Conservation (phyloP, 1,284 basidiomycete genomes). For the Moesziomyces globuligerus region DNA sequence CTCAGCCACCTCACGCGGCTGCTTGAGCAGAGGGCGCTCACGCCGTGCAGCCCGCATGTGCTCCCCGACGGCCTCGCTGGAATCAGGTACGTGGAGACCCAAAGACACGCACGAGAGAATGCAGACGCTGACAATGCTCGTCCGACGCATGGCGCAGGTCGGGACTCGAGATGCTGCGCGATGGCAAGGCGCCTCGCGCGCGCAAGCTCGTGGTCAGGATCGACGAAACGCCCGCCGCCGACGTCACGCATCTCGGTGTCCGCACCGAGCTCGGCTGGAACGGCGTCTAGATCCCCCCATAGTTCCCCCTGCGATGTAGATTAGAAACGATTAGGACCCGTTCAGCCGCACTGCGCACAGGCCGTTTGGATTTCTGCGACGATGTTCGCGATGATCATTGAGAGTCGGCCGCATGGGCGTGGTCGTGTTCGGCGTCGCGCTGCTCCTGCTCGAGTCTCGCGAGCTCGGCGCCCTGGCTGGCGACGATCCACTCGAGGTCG, state of each 20-base stretch:
- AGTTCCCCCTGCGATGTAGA: no score
- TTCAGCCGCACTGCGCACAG: no score
- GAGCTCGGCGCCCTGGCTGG: conserved; percentile 48
- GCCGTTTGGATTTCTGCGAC: no score
- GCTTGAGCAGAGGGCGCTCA: conserved; percentile 16
- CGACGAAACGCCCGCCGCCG: conserved; percentile 51
- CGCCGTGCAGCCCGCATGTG: conserved; percentile 39
- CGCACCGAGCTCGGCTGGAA: conserved; percentile 56
- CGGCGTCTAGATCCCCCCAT: conserved; percentile 35
- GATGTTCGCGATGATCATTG: neutral
- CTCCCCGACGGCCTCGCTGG: conserved; percentile 56
- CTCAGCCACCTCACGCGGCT: conserved; percentile 22
- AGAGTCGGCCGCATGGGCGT: neutral
- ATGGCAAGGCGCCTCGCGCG: conserved; percentile 53
- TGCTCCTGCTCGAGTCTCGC: conserved; percentile 12
- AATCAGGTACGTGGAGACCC: conserved; percentile 27
- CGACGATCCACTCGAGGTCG: conserved; percentile 58
- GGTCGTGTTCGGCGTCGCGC: conserved; percentile 6
- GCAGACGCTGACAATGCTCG: neutral
- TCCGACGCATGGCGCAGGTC: conserved; percentile 8
- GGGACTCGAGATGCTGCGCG: conserved; percentile 51
- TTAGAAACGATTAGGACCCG: no score
- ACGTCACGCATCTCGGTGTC: conserved; percentile 54
- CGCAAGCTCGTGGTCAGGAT: conserved; percentile 54
- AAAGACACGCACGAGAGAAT: neutral